Base-by-base conservation (phyloP, 148 eudicot species). In the Salicornia ramosissima region DNA sequence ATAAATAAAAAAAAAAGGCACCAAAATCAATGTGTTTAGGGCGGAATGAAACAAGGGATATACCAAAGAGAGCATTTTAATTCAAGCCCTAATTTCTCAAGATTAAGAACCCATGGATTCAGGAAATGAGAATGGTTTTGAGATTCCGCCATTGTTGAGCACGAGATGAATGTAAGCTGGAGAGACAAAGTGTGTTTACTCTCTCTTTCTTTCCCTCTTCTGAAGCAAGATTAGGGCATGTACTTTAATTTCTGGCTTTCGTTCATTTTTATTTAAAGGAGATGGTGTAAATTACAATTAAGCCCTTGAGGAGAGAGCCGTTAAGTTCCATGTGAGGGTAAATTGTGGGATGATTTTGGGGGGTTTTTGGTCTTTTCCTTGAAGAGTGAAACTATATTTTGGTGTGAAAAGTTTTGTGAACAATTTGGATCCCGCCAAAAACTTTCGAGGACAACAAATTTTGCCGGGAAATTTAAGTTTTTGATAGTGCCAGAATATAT, bases 21-120 rank as follows among this genome's bases (percentile, higher is more conserved):
- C 36, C 7, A 34, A 42, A 40, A 26, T 2, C n/a, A 24, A 42
- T 42, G 24, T 19, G n/a, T n/a, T 6, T 0, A 18, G 31, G 45
- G 11, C 16, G 0, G 1, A 55, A 47, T 47, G 1, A 0, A 0
- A 12, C 6, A 47, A 26, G 12, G 16, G 46, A 70, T 26, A 6
- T 79, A 88, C 98, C 98, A 92, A 28, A 83, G 74, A 43, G 90
- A 89, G 80, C 98, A 92, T 75, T 90, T 92, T 68, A 92, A 91
- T 79, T 90, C 98, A 58, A 92, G 96, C 8, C 84, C 90, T 9
- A 92, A 69, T 67, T 92, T 92, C 76, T 92, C 96, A 29, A 88
- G 78, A 75, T 90, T 89, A 54, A 90, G 86, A 8, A 76, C 74
- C 83, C 82, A 88, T 16, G 98, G 98, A 54, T 92, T 92, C 26